A percentile compares a stretch with the other conserved stretches of the same genome.
These are phyloP conservation scores for Claviceps cyperi DNA, from an alignment of 2,329 filamentous ascomycete genomes.

Conservation along the genomic window DNA sequence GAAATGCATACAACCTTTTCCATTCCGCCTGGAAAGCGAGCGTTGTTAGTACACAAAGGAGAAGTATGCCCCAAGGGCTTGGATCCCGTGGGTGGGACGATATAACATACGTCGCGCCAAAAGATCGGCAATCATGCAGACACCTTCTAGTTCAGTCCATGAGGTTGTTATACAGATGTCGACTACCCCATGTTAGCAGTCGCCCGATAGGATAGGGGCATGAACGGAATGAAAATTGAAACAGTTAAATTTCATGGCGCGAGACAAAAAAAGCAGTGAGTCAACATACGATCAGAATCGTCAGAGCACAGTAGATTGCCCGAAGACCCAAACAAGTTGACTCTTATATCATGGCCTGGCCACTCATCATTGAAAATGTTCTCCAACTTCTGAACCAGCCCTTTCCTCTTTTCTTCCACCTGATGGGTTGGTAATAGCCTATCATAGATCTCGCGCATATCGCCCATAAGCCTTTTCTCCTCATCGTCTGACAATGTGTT, in stretches of 20 bases:
- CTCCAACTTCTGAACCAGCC: conserved; percentile 76
- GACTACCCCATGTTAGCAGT: conserved; percentile 37
- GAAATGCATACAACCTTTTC: conserved; percentile 90
- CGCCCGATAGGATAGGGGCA: too few species aligned
- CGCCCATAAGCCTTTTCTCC: conserved; percentile 59
- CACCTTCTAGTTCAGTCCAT: conserved; percentile 73
- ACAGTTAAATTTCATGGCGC: too few species aligned
- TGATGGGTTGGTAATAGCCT: conserved; percentile 68
- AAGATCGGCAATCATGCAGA: conserved; percentile 80
- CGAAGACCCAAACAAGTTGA: conserved; percentile 94
- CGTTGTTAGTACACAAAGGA: background rate
- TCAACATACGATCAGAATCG: conserved; percentile 74
- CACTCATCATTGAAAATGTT: conserved; percentile 79
- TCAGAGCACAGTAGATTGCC: conserved; percentile 89
- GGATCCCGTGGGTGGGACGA: background rate
- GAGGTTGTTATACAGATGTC: conserved; percentile 95
- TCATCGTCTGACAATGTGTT: conserved; percentile 56
- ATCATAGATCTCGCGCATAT: conserved; percentile 77
- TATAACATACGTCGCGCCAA: conserved; percentile 61
- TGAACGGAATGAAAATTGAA: too few species aligned
- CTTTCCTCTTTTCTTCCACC: conserved; percentile 60
- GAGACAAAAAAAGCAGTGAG: too few species aligned
- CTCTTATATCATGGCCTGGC: conserved; percentile 79
- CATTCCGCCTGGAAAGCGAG: conserved; percentile 64
- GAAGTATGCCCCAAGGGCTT: background rate